These are phyloP conservation scores for Silene noctiflora DNA, from an alignment of 179 eudicot species.

Conservation along the genomic window DNA sequence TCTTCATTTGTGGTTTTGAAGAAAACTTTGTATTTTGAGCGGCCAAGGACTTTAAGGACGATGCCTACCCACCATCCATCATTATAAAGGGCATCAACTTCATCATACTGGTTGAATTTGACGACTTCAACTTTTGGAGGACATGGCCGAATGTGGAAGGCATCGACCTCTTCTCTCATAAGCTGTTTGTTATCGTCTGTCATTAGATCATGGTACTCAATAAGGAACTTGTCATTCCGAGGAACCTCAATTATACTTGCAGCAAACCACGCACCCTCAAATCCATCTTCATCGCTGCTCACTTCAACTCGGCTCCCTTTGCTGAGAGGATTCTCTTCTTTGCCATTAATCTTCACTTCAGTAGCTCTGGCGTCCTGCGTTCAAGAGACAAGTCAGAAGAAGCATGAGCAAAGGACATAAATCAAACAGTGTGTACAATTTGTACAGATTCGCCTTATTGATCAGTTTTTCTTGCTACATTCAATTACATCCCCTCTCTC, in stretches of 20 bases:
- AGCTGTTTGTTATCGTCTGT: slow-evolving; percentile 59
- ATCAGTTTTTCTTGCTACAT: not conserved
- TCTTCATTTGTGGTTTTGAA: slow-evolving; percentile 54
- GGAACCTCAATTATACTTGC: slow-evolving; percentile 49
- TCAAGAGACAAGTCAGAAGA: slow-evolving; percentile 13
- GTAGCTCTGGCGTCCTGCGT: slow-evolving; percentile 26
- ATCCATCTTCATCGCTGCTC: slow-evolving; percentile 84
- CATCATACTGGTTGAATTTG: slow-evolving; percentile 48
- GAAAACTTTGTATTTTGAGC: slow-evolving; percentile 55
- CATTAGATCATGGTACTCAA: slow-evolving; percentile 60
- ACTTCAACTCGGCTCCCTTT: slow-evolving; percentile 66
- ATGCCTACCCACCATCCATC: slow-evolving; percentile 97
- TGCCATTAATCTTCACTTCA: slow-evolving; percentile 13
- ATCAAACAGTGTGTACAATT: not conserved
- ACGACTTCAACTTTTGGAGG: slow-evolving; percentile 55
- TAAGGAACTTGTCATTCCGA: slow-evolving; percentile 37
- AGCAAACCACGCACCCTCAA: slow-evolving; percentile 82
- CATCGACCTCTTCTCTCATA: slow-evolving; percentile 62
- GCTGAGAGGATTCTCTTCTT: slow-evolving; percentile 26
- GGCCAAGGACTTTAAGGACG: slow-evolving; percentile 47
- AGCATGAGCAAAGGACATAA: not conserved
- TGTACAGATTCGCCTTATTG: not conserved
- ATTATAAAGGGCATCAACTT: slow-evolving; percentile 78
- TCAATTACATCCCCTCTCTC: not conserved
- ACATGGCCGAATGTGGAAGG: slow-evolving; percentile 58